Conservation (phyloP, 371 early-diverging fungal species). For the Mucor velutinosus region DNA sequence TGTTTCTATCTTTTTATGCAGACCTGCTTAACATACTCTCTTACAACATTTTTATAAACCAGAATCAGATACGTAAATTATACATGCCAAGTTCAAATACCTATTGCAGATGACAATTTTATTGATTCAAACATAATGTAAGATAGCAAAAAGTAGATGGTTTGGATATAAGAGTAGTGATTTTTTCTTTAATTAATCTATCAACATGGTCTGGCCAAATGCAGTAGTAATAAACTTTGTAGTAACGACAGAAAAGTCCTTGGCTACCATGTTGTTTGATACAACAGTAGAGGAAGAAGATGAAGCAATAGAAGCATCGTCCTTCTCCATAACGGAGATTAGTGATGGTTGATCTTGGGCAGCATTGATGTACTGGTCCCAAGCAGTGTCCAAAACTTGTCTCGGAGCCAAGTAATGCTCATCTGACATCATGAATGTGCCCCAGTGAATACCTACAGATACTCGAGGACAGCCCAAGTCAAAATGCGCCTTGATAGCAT, state of each 20-base stretch:
- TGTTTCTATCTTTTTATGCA: too few relatives aligned
- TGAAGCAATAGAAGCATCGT: background rate
- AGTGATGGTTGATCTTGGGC: background rate
- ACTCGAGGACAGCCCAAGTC: conserved; percentile 43
- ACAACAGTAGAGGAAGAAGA: background rate
- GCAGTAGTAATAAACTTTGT: conserved; percentile 32
- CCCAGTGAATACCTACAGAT: conserved; percentile 68
- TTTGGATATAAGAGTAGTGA: background rate
- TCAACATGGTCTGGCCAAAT: conserved; percentile 29
- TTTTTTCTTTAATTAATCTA: conserved; percentile 4
- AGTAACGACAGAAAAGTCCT: background rate
- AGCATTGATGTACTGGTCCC: conserved; percentile 14
- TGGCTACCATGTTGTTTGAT: background rate
- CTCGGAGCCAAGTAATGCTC: conserved; percentile 73
- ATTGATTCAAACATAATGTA: background rate
- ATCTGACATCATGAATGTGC: conserved; percentile 65
- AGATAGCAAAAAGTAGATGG: background rate
- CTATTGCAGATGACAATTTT: too few relatives aligned
- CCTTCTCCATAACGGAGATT: background rate
- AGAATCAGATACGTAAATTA: too few relatives aligned
- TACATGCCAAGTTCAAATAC: too few relatives aligned
- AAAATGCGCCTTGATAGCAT: conserved; percentile 57
- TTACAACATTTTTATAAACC: too few relatives aligned
- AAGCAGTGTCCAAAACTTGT: conserved; percentile 34
- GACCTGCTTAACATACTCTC: too few relatives aligned